phyloP scores from a whole-genome alignment of 2,329 filamentous ascomycete species.

The Pseudocercospora ulei region DNA sequence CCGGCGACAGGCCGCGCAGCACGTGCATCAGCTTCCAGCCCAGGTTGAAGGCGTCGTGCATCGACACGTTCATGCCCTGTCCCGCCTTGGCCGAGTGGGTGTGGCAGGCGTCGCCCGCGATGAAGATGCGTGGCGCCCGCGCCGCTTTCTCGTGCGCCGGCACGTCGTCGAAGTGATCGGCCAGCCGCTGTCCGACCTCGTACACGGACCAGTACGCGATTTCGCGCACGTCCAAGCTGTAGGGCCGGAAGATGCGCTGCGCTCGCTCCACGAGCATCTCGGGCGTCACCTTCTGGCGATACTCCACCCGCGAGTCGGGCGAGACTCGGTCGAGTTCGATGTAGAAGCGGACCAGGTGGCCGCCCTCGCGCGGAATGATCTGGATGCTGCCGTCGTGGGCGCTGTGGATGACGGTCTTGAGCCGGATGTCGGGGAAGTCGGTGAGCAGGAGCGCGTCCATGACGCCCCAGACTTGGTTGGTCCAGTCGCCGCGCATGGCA shows the following conservation, averaged over 20 bases:
- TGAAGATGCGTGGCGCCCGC: conserved; percentile 51
- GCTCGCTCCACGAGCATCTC: conserved; percentile 55
- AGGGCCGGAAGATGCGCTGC: conserved; percentile 56
- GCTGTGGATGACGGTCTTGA: conserved; percentile 47
- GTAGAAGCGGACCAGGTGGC: conserved; percentile 32
- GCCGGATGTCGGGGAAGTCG: conserved; percentile 46
- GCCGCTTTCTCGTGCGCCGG: conserved; percentile 47
- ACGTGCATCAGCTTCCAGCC: conserved; percentile 48
- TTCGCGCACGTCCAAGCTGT: conserved; percentile 54
- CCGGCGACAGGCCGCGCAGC: conserved; percentile 32
- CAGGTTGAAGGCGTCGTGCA: conserved; percentile 56
- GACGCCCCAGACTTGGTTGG: conserved; percentile 35
- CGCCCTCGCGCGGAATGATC: conserved; percentile 54
- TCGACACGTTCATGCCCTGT: conserved; percentile 63
- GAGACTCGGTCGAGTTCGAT: conserved; percentile 36
- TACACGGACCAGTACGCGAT: conserved; percentile 61
- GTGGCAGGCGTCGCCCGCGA: conserved; percentile 56
- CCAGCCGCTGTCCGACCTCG: conserved; percentile 47
- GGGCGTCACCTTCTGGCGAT: conserved; percentile 51
- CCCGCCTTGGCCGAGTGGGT: conserved; percentile 54
- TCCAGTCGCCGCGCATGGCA: conserved; percentile 33
- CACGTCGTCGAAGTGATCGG: conserved; percentile 57
- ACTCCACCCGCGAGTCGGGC: conserved; percentile 45
- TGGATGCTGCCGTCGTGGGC: conserved; percentile 61
- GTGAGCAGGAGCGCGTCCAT: conserved; percentile 33